phyloP scores from a whole-genome alignment of 2,329 filamentous ascomycete genomes.

The Colletotrichum acutatum region DNA sequence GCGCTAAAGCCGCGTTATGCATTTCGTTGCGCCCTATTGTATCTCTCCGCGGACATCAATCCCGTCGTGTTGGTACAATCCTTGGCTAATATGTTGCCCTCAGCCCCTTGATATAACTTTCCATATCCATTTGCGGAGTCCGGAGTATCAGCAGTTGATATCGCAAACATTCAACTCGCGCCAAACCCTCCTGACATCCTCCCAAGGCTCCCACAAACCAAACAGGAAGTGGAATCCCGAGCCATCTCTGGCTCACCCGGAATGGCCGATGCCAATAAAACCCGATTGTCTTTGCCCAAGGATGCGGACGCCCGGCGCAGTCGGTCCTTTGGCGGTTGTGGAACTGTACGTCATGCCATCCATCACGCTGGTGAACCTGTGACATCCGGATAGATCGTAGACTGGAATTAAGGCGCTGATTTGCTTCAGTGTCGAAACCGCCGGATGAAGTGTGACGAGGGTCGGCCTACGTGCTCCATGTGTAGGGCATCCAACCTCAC shows the following conservation, averaged over 20 bases:
- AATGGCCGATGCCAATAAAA: not conserved
- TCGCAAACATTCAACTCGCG: not conserved
- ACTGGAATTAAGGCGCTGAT: slow-evolving; percentile 1
- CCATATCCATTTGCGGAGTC: not conserved
- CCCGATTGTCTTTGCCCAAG: not conserved
- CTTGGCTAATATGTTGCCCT: not conserved
- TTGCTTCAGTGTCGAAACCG: slow-evolving; percentile 46
- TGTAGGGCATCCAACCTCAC: slow-evolving; percentile 42
- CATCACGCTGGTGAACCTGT: not conserved
- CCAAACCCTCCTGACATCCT: too few relatives aligned
- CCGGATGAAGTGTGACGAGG: slow-evolving; percentile 52
- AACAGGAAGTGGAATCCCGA: not conserved
- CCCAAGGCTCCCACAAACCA: not conserved
- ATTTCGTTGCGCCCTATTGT: not conserved
- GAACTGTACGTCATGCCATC: slow-evolving; percentile 15
- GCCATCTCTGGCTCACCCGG: not conserved
- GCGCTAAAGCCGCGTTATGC: not conserved
- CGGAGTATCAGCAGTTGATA: not conserved
- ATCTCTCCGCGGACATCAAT: not conserved
- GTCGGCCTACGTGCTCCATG: slow-evolving; percentile 45
- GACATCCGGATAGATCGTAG: too few relatives aligned
- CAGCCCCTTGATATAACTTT: not conserved
- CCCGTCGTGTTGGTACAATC: not conserved
- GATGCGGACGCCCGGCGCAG: slow-evolving; percentile 9
- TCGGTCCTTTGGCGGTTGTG: slow-evolving; percentile 41